phyloP scores from a whole-genome alignment of 495 filamentous ascomycete genomes.

The Xylaria venustula region DNA sequence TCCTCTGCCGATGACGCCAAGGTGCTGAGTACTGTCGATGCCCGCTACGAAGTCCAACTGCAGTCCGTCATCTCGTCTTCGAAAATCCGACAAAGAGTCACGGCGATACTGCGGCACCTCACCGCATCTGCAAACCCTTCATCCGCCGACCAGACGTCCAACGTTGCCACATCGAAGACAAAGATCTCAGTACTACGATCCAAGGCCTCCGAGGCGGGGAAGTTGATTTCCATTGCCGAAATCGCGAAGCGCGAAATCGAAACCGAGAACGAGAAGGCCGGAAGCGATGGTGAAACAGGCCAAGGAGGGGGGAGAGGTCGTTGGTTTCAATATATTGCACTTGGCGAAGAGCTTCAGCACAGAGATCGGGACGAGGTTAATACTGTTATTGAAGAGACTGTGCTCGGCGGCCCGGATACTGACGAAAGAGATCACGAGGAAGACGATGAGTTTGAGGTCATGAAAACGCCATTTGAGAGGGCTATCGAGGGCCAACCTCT shows the following conservation, averaged over 20 bases:
- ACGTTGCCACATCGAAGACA: slow-evolving; percentile 24
- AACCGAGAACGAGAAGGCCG: slow-evolving; percentile 26
- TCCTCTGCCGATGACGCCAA: slow-evolving; percentile 23
- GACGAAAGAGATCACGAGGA: slow-evolving; percentile 23
- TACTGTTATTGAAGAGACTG: slow-evolving; percentile 40
- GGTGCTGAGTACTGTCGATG: slow-evolving; percentile 17
- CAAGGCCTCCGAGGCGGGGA: slow-evolving; percentile 50
- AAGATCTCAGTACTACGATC: slow-evolving; percentile 45
- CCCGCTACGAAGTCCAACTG: slow-evolving; percentile 39
- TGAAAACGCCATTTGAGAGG: slow-evolving; percentile 48
- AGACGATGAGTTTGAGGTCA: slow-evolving; percentile 56
- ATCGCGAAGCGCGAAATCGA: slow-evolving; percentile 60
- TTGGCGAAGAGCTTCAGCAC: slow-evolving; percentile 28
- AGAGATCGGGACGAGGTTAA: slow-evolving; percentile 20
- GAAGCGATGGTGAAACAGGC: not conserved
- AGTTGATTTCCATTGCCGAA: slow-evolving; percentile 64
- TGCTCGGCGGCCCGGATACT: slow-evolving; percentile 20
- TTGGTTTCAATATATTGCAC: slow-evolving; percentile 64
- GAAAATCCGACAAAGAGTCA: slow-evolving; percentile 55
- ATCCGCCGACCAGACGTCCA: slow-evolving; percentile 24
- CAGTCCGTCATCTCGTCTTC: slow-evolving; percentile 54
- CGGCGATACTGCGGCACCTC: slow-evolving; percentile 40
- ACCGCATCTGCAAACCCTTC: slow-evolving; percentile 15
- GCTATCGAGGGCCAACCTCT: slow-evolving; percentile 33
- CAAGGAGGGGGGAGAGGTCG: not conserved